These are phyloP conservation scores for Echeveria elegans DNA, from an alignment of 164 flowering plant species.

Conservation along the genomic window DNA sequence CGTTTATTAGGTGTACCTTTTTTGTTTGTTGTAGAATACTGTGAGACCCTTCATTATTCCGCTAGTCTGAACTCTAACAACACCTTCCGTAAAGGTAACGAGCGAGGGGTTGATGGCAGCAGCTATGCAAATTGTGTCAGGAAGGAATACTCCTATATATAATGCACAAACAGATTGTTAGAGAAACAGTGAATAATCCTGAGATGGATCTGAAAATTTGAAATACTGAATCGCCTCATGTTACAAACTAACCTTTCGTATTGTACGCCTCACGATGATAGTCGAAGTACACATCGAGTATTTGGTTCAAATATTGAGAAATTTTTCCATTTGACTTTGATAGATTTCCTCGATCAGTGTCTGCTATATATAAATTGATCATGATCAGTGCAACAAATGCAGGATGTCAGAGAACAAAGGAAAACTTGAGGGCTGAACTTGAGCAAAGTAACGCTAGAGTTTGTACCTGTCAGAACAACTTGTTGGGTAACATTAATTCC, in stretches of 20 bases:
- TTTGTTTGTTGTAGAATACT: constrained; percentile 57
- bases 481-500: constrained; percentile 95
- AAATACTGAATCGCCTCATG: neutral
- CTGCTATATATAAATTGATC: constrained; percentile 18
- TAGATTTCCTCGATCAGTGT: constrained; percentile 53
- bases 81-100: constrained; percentile 70
- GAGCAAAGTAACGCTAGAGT: neutral
- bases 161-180: constrained; percentile 1
- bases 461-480: constrained; percentile 70
- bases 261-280: constrained; percentile 71
- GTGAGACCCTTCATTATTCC: constrained; percentile 92
- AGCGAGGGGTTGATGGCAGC: constrained; percentile 82
- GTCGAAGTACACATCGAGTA: constrained; percentile 56
- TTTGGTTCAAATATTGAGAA: constrained; percentile 68
- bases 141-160: constrained; percentile 85
- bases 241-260: constrained; percentile 43
- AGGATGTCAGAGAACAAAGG: neutral
- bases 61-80: constrained; percentile 73
- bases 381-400: neutral
- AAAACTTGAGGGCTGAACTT: no score
- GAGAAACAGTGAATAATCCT: constrained; percentile 2
- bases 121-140: constrained; percentile 75
- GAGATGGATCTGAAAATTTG: neutral
- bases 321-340: constrained; percentile 57
- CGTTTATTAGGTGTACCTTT: constrained; percentile 35